These are phyloP conservation scores for Jacaranda mimosifolia DNA, from an alignment of 257 asterid genomes.

Conservation along the genomic window DNA sequence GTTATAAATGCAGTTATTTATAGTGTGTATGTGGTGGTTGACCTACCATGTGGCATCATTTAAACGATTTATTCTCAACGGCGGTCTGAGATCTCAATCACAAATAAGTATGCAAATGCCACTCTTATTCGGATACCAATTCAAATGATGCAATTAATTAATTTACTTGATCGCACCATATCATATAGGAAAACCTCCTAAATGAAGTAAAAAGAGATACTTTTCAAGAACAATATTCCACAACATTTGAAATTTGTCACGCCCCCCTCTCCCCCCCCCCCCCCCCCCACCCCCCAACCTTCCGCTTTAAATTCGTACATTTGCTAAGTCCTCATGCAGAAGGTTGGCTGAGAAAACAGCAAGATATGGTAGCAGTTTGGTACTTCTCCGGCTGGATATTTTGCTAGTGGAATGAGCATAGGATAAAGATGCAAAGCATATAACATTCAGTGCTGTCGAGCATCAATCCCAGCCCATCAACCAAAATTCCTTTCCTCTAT, in stretches of 20 bases:
- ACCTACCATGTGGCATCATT: too few species aligned
- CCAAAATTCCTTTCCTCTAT: conserved; percentile 52
- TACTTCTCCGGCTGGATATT: conserved; percentile 35
- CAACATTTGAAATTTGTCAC: conserved; percentile 2
- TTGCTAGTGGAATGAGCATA: conserved; percentile 73
- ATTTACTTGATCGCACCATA: too few species aligned
- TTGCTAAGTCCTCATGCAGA: conserved; percentile 30
- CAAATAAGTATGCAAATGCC: too few species aligned
- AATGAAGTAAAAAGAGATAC: conserved; percentile 5
- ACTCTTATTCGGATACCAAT: too few species aligned
- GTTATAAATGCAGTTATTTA: too few species aligned
- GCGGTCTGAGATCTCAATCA: too few species aligned
- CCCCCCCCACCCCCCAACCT: too few species aligned
- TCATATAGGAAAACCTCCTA: neutral
- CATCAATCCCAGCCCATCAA: conserved; percentile 43
- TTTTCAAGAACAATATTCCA: conserved; percentile 32
- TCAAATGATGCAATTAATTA: too few species aligned
- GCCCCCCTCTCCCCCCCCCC: conserved; percentile 23
- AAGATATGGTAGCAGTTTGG: conserved; percentile 36
- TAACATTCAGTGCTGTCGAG: conserved; percentile 78
- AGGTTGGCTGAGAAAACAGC: conserved; percentile 30
- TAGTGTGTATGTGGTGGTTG: too few species aligned
- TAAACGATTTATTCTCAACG: too few species aligned
- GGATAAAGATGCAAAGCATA: conserved; percentile 63
- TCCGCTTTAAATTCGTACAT: conserved; percentile 36